These are phyloP conservation scores for Metschnikowia amazonensis DNA, from an alignment of 805 yeast genomes.

Conservation along the genomic window DNA sequence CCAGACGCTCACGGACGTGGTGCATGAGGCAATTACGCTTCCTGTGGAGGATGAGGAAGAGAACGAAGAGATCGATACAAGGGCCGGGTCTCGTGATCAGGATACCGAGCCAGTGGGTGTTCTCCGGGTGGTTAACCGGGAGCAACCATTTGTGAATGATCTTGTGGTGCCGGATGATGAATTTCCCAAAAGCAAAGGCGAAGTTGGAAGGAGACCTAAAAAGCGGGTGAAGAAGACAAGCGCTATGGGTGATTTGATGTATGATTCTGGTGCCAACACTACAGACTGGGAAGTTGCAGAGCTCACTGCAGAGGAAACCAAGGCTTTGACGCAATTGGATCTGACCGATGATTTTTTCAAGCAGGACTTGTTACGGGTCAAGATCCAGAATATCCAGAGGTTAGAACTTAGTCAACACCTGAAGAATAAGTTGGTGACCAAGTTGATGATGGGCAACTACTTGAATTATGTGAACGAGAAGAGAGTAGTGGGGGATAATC, in stretches of 20 bases:
- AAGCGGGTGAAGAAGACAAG: slow-evolving; percentile 10
- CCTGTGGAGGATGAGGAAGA: slow-evolving; percentile 46
- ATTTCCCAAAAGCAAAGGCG: slow-evolving; percentile 5
- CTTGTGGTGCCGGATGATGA: slow-evolving; percentile 48
- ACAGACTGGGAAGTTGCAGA: slow-evolving; percentile 30
- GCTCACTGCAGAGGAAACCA: slow-evolving; percentile 31
- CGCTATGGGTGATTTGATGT: slow-evolving; percentile 7
- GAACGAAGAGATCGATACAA: slow-evolving; percentile 32
- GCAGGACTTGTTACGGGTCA: slow-evolving; percentile 40
- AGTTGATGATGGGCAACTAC: slow-evolving; percentile 66
- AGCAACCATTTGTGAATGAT: slow-evolving; percentile 48
- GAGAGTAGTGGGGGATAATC: background rate
- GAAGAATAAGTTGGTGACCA: slow-evolving; percentile 53
- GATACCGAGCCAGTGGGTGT: slow-evolving; percentile 55
- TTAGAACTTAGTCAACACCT: slow-evolving; percentile 38
- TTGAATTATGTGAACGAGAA: slow-evolving; percentile 39
- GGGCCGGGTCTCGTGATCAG: slow-evolving; percentile 16
- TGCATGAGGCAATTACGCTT: slow-evolving; percentile 45
- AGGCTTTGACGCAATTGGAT: slow-evolving; percentile 33
- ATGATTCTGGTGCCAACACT: slow-evolving; percentile 15
- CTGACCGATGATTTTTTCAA: slow-evolving; percentile 36
- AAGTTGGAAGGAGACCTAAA: background rate
- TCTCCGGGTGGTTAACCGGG: slow-evolving; percentile 43
- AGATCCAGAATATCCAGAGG: slow-evolving; percentile 47
- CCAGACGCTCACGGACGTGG: slow-evolving; percentile 43